Evolutionary conservation across 2,329 filamentous ascomycete species (phyloP), one percentile per base, ranked within the genome.

Genomic region (Pseudopithomyces chartarum): DNA sequence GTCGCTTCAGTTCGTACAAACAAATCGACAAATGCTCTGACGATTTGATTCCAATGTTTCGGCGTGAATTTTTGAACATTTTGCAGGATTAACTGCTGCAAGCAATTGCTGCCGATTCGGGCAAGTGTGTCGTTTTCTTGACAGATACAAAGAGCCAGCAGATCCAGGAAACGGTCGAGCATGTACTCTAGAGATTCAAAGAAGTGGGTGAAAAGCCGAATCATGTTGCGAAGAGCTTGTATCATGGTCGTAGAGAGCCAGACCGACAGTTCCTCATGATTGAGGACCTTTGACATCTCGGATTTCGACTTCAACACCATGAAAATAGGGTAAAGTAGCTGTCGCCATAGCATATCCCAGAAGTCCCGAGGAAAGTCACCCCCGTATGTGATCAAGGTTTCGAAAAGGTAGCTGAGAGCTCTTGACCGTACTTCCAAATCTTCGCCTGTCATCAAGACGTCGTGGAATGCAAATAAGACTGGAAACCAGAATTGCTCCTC

Each of bases 191-290:
- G 81, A 0, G 92, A 88, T 57, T 96, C 91, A 63, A 99, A 99
- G 77, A 98, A 99, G 77, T 99, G 96, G 0, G 96, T 99, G 76
- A 99, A 99, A 22, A 99, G 85, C 0, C 92, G 94, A 67, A 99
- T 98, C 91, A 99, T 97, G 78, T 98, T 97, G 57, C 95, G 89
- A 54, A 99, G 81, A 1, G 95, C 95, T 75, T 99, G 95, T 39
- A 99, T 99, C 91, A 99, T 97, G 8, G 95, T 99, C 0, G 95
- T 99, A 0, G 95, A 98, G 22, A 99, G 83, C 95, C 95, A 99
- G 2, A 99, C 95, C 0, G 95, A 98, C 19, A 98, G 83, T 72
- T 99, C 95, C 76, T 99, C 96, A 68, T 97, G 93, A 69, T 94
- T 98, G 34, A 94, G 85, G 13, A 94, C 93, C 70, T 97, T 97